A percentile compares a stretch with the other conserved stretches of the same genome.
phyloP scores from a whole-genome alignment of 2,329 filamentous ascomycete species.

The Colletotrichum spaethianum region DNA sequence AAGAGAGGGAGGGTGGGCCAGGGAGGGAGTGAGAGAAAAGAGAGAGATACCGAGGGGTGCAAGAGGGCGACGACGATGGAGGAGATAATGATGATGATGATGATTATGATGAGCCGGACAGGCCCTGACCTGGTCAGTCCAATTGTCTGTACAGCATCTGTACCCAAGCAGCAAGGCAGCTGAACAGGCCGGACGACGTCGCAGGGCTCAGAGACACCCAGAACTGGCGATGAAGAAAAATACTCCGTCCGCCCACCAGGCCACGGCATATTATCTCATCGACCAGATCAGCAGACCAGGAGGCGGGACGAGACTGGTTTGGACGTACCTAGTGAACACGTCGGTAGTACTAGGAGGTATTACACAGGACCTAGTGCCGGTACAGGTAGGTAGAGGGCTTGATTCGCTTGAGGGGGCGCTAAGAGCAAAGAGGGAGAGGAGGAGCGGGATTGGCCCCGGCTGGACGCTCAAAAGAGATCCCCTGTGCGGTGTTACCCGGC shows the following conservation, averaged over 20 bases:
- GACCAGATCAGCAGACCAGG: not conserved
- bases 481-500: slow-evolving; percentile 15
- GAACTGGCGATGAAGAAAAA: slow-evolving; percentile 4
- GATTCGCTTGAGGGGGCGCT: not conserved
- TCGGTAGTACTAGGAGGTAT: no score
- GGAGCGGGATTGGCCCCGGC: slow-evolving; percentile 22
- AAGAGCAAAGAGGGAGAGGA: slow-evolving; percentile 12
- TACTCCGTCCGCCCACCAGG: not conserved
- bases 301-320: not conserved
- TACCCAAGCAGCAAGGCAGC: no score
- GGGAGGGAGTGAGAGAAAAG: no score
- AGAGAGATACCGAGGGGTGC: no score
- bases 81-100: not conserved
- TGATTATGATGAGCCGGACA: not conserved
- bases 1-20: not conserved
- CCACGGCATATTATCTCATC: slow-evolving; percentile 1
- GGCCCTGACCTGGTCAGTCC: not conserved
- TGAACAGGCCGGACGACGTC: no score
- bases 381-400: not conserved
- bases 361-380: not conserved
- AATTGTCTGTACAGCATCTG: no score
- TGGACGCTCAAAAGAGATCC: slow-evolving; percentile 30
- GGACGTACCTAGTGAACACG: no score
- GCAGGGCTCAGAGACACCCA: not conserved
- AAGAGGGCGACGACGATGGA: not conserved